Percentiles rank a stretch among this genome's conserved stretches.
Conservation (phyloP, 805 yeast species). For the Wickerhamomyces rabaulensis region DNA sequence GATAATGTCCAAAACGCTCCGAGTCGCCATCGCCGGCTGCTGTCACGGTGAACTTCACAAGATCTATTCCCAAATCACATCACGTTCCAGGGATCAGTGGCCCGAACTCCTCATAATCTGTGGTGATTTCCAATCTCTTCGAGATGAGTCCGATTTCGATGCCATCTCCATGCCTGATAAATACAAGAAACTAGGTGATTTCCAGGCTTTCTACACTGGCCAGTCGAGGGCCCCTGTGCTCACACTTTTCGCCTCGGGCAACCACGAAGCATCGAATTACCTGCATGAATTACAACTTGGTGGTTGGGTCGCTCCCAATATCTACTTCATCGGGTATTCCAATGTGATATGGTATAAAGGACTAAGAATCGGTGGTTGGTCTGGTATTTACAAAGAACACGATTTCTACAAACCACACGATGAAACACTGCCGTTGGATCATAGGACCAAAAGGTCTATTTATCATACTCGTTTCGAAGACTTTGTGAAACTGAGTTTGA, state of each 20-base stretch:
- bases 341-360: slow-evolving; percentile 76
- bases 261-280: slow-evolving; percentile 86
- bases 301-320: slow-evolving; percentile 90
- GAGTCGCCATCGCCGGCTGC: slow-evolving; percentile 81
- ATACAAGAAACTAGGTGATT: slow-evolving; percentile 73
- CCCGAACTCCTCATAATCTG: slow-evolving; percentile 69
- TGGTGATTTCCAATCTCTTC: slow-evolving; percentile 87
- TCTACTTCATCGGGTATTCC: slow-evolving; percentile 77
- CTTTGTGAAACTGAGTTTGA: slow-evolving; percentile 47
- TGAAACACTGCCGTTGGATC: slow-evolving; percentile 45
- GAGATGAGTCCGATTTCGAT: slow-evolving; percentile 57
- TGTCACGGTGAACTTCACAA: slow-evolving; percentile 73
- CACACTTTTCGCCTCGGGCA: slow-evolving; percentile 89
- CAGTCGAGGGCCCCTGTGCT: slow-evolving; percentile 58
- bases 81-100: slow-evolving; percentile 15
- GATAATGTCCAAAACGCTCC: slow-evolving; percentile 7
- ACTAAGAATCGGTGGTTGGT: slow-evolving; percentile 68
- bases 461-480: slow-evolving; percentile 66
- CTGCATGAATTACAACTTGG: slow-evolving; percentile 71
- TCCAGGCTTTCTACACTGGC: slow-evolving; percentile 65
- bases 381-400: slow-evolving; percentile 70
- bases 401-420: slow-evolving; percentile 39
- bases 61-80: slow-evolving; percentile 41
- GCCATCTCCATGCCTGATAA: slow-evolving; percentile 78
- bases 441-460: slow-evolving; percentile 45